Conservation (phyloP, 106 monocot genomes). For the Iris macrosiphon region DNA sequence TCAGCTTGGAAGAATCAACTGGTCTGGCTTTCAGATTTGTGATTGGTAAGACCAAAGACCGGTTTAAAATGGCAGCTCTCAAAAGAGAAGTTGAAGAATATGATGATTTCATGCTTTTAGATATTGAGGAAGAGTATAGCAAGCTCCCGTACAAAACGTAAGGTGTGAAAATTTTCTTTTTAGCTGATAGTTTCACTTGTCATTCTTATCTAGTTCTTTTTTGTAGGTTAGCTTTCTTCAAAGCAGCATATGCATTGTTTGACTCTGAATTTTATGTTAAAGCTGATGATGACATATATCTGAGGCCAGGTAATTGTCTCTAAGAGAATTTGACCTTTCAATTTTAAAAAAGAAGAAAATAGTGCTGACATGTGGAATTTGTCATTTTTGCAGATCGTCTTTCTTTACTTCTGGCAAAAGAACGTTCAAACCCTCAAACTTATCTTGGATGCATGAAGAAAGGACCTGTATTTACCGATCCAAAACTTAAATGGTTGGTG, state of each 20-base stretch:
- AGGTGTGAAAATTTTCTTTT: neutral
- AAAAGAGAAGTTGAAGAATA: constrained; percentile 61
- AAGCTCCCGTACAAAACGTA: constrained; percentile 93
- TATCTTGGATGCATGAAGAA: constrained; percentile 99
- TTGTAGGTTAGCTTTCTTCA: constrained; percentile 93
- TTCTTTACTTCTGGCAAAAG: constrained; percentile 73
- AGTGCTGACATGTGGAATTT: neutral
- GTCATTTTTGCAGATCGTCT: constrained; percentile 62
- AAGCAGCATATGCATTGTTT: constrained; percentile 83
- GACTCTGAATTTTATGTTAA: constrained; percentile 96
- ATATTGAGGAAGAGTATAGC: constrained; percentile 79
- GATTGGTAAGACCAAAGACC: constrained; percentile 70
- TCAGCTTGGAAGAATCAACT: constrained; percentile 84
- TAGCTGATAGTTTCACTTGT: neutral
- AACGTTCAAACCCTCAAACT: constrained; percentile 59
- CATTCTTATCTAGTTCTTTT: constrained; percentile 27
- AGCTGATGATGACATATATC: constrained; percentile 96
- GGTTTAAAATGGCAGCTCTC: constrained; percentile 56
- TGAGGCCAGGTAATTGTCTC: constrained; percentile 69
- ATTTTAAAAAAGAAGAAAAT: neutral
- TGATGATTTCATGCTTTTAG: constrained; percentile 74
- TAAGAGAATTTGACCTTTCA: neutral
- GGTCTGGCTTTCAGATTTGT: constrained; percentile 89
- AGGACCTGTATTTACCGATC: constrained; percentile 94
- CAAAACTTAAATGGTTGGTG: constrained; percentile 86